A percentile compares a stretch with the other conserved stretches of the same genome.
phyloP scores from a whole-genome alignment of 83 land plant species.

The Diphasiastrum complanatum region DNA sequence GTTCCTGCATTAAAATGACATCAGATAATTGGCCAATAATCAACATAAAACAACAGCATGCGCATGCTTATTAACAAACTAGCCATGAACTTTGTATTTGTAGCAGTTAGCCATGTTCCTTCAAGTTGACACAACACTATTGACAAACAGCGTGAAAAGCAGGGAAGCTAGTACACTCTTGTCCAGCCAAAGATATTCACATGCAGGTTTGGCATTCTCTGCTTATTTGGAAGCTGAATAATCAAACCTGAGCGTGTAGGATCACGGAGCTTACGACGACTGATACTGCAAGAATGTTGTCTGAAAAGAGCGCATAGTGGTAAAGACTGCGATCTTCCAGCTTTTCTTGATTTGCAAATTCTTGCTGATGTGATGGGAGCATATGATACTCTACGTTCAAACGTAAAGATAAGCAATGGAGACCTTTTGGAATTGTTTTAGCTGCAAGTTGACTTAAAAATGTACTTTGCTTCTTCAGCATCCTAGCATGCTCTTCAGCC shows the following conservation, averaged over 20 bases:
- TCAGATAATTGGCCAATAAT: background rate
- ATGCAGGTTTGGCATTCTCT: background rate
- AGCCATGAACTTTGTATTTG: background rate
- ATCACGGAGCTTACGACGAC: conserved; percentile 86
- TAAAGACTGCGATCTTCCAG: conserved; percentile 65
- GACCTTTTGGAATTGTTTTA: conserved; percentile 79
- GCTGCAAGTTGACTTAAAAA: conserved; percentile 81
- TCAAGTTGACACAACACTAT: too few species aligned
- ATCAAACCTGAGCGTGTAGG: conserved; percentile 71
- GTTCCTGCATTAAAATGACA: conserved; percentile 41
- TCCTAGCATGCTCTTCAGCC: conserved; percentile 69
- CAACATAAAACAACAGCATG: background rate
- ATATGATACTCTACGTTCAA: conserved; percentile 64
- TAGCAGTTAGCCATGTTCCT: too few species aligned
- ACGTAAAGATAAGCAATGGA: conserved; percentile 81
- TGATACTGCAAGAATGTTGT: conserved; percentile 88
- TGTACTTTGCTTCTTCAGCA: conserved; percentile 75
- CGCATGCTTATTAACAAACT: background rate
- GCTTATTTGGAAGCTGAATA: background rate
- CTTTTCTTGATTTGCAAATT: conserved; percentile 50
- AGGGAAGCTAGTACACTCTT: too few species aligned
- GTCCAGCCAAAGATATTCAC: background rate
- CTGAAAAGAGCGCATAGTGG: conserved; percentile 91
- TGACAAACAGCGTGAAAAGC: too few species aligned
- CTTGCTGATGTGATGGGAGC: conserved; percentile 61